Conservation (phyloP, 2,329 filamentous ascomycete species). For the Lachnellula hyalina region DNA sequence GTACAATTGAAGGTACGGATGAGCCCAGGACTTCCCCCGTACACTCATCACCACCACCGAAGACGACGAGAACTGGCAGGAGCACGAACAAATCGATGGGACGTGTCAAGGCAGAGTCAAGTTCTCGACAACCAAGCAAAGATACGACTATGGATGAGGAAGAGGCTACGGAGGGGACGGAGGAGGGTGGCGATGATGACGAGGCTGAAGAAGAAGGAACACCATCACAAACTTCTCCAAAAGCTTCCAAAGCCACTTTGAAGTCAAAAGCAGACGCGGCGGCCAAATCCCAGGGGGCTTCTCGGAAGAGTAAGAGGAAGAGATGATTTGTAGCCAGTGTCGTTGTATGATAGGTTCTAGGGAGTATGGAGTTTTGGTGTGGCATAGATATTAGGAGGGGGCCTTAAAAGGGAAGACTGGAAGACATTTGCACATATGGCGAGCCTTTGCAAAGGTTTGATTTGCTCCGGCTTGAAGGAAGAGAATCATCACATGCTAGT, state of each 20-base stretch:
- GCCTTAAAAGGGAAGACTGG: neutral
- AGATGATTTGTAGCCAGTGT: conserved; percentile 11
- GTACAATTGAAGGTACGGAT: conserved; percentile 50
- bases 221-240: conserved; percentile 23
- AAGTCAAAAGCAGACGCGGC: conserved; percentile 20
- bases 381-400: neutral
- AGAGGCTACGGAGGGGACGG: conserved; percentile 32
- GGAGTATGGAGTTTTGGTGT: neutral
- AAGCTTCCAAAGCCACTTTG: conserved; percentile 17
- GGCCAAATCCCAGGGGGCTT: conserved; percentile 12
- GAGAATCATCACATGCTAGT: too few species aligned
- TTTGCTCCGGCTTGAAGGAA: too few species aligned
- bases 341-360: conserved; percentile 2
- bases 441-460: neutral
- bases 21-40: conserved; percentile 39
- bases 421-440: neutral
- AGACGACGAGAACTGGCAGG: conserved; percentile 32
- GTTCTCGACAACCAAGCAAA: conserved; percentile 31
- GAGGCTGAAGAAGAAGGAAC: conserved; percentile 32
- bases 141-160: conserved; percentile 31
- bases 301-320: conserved; percentile 29
- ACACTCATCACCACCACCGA: conserved; percentile 34
- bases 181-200: conserved; percentile 33
- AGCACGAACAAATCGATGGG: conserved; percentile 38
- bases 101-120: conserved; percentile 35